Conservation (phyloP, 176 grass and related monocot genomes). For the Typha latifolia region DNA sequence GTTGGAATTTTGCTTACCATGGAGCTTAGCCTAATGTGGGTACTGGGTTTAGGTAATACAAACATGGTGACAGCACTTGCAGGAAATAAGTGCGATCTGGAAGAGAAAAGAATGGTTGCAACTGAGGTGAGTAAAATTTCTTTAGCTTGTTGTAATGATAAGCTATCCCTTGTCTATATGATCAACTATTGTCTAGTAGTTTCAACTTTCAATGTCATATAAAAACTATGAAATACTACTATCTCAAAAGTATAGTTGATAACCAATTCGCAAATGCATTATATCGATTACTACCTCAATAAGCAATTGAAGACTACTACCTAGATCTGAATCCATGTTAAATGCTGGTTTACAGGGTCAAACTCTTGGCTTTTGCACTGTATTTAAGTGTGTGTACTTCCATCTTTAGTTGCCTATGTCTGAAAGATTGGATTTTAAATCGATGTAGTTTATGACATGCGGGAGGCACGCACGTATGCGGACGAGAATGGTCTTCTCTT, state of each 20-base stretch:
- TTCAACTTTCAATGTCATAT: too few relatives aligned
- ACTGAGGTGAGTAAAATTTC: conserved; percentile 34
- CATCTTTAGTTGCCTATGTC: neutral
- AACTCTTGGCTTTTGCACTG: neutral
- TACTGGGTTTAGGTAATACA: conserved; percentile 49
- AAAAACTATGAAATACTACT: too few relatives aligned
- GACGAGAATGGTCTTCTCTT: conserved; percentile 19
- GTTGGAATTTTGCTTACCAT: neutral
- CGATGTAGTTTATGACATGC: neutral
- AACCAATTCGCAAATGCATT: too few relatives aligned
- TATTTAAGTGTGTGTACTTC: neutral
- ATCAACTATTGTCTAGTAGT: neutral
- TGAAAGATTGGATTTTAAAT: neutral
- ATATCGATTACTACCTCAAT: too few relatives aligned
- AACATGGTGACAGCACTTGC: conserved; percentile 83
- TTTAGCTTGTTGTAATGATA: neutral
- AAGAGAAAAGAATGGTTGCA: conserved; percentile 70
- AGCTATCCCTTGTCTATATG: neutral
- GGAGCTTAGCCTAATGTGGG: conserved; percentile 11
- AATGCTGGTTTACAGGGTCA: too few relatives aligned
- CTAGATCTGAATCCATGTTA: too few relatives aligned
- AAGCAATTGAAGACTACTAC: too few relatives aligned
- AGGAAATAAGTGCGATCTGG: conserved; percentile 87
- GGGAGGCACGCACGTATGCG: conserved; percentile 8
- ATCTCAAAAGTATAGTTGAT: too few relatives aligned